phyloP scores from a whole-genome alignment of 331 rosid species.

The Quercus phellos region DNA sequence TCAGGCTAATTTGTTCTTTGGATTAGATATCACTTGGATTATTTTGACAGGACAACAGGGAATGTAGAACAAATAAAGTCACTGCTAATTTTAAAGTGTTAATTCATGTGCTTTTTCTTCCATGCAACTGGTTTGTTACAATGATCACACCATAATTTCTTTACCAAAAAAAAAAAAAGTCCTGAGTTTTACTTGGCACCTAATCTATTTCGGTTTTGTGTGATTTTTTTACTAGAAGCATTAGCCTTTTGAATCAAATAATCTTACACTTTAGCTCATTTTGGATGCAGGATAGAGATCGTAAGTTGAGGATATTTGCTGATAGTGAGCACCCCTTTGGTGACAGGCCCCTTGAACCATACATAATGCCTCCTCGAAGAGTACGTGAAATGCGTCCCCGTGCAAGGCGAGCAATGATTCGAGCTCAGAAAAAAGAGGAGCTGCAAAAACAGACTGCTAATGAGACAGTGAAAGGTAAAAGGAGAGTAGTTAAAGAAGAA shows the following conservation, averaged over 20 bases:
- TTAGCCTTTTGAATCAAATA: slow-evolving; percentile 6
- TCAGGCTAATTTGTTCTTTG: not conserved
- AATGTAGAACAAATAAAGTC: not conserved
- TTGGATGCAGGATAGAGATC: slow-evolving; percentile 80
- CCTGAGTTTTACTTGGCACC: not conserved
- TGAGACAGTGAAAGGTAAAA: slow-evolving; percentile 42
- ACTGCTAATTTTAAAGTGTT: not conserved
- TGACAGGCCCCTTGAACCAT: slow-evolving; percentile 78
- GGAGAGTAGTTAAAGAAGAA: slow-evolving; percentile 32
- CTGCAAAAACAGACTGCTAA: slow-evolving; percentile 42
- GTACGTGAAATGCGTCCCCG: slow-evolving; percentile 86
- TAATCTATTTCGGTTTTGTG: not conserved
- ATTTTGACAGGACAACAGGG: not conserved
- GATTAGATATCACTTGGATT: not conserved
- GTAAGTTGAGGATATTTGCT: slow-evolving; percentile 78
- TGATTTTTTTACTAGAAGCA: not conserved
- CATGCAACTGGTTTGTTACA: not conserved
- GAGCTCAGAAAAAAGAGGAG: slow-evolving; percentile 87
- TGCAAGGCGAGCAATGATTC: slow-evolving; percentile 71
- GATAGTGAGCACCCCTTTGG: slow-evolving; percentile 74
- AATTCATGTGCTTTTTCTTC: not conserved
- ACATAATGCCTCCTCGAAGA: slow-evolving; percentile 61
- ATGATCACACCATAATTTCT: not conserved
- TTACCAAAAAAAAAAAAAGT: not conserved
- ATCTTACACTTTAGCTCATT: slow-evolving; percentile 7